Conservation (phyloP, 306 rosid genomes). For the Hippophae gyantsensis region DNA sequence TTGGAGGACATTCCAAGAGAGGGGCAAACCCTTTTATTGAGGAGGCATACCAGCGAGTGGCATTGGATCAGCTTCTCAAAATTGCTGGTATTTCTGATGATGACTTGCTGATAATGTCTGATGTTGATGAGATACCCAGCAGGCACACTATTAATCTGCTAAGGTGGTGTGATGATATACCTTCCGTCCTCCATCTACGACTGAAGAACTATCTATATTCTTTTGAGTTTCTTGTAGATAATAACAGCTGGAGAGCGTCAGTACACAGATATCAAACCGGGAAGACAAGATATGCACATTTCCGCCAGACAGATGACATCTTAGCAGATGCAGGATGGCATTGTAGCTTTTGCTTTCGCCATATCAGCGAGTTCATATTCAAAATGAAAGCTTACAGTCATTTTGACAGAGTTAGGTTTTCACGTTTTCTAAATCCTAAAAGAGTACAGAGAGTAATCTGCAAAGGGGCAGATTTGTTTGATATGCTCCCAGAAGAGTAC, state of each 20-base stretch:
- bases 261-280: slow-evolving; percentile 64
- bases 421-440: slow-evolving; percentile 55
- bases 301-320: slow-evolving; percentile 69
- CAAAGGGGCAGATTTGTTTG: slow-evolving; percentile 72
- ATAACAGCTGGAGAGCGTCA: slow-evolving; percentile 97
- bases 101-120: slow-evolving; percentile 95
- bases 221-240: slow-evolving; percentile 75
- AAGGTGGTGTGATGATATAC: slow-evolving; percentile 92
- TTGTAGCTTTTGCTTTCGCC: slow-evolving; percentile 96
- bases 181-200: slow-evolving; percentile 71
- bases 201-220: slow-evolving; percentile 89
- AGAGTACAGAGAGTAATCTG: slow-evolving; percentile 84
- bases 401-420: slow-evolving; percentile 76
- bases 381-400: slow-evolving; percentile 99
- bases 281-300: slow-evolving; percentile 82
- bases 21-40: slow-evolving; percentile 97
- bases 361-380: slow-evolving; percentile 70
- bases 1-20: slow-evolving; percentile 75
- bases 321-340: slow-evolving; percentile 99
- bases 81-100: slow-evolving; percentile 85
- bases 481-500: slow-evolving; percentile 98
- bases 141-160: slow-evolving; percentile 87
- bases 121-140: slow-evolving; percentile 97
- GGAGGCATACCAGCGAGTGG: slow-evolving; percentile 92
- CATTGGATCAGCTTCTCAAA: slow-evolving; percentile 78